phyloP scores from a whole-genome alignment of 2,329 filamentous ascomycete species.

The Penicillium decumbens region DNA sequence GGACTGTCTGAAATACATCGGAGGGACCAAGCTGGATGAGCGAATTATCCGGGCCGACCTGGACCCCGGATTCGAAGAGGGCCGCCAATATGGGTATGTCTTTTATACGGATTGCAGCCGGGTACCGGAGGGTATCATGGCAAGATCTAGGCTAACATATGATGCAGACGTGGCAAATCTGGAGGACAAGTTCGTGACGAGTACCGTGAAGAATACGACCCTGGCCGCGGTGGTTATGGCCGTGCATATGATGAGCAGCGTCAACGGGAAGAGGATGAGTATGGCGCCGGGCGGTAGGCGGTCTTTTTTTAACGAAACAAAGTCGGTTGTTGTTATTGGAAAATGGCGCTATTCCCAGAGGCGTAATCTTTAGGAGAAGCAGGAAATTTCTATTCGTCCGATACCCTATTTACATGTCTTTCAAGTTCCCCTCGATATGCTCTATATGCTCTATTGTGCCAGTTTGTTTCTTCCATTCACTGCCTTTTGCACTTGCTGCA shows the following conservation, averaged over 20 bases:
- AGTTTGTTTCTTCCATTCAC: slow-evolving; percentile 28
- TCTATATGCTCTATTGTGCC: slow-evolving; percentile 17
- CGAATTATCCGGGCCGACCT: slow-evolving; percentile 92
- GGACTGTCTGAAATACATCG: slow-evolving; percentile 98
- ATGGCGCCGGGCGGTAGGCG: slow-evolving; percentile 52
- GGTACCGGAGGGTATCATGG: neutral
- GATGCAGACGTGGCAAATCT: slow-evolving; percentile 70
- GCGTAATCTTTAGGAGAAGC: slow-evolving; percentile 29
- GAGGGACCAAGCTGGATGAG: slow-evolving; percentile 96
- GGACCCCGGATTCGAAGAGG: slow-evolving; percentile 93
- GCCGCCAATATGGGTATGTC: slow-evolving; percentile 77
- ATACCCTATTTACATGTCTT: slow-evolving; percentile 28
- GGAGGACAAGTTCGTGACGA: slow-evolving; percentile 96
- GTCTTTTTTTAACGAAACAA: slow-evolving; percentile 6
- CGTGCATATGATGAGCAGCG: slow-evolving; percentile 65
- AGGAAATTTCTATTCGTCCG: slow-evolving; percentile 26
- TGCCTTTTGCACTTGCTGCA: slow-evolving; percentile 61
- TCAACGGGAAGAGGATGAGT: slow-evolving; percentile 55
- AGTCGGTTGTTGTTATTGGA: slow-evolving; percentile 20
- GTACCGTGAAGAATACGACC: slow-evolving; percentile 95
- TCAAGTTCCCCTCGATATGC: slow-evolving; percentile 11
- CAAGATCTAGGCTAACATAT: neutral
- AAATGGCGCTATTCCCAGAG: slow-evolving; percentile 34
- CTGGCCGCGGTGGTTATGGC: slow-evolving; percentile 84
- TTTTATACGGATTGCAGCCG: neutral